Conservation (phyloP, 805 yeast species). For the Myxozyma monticola region DNA sequence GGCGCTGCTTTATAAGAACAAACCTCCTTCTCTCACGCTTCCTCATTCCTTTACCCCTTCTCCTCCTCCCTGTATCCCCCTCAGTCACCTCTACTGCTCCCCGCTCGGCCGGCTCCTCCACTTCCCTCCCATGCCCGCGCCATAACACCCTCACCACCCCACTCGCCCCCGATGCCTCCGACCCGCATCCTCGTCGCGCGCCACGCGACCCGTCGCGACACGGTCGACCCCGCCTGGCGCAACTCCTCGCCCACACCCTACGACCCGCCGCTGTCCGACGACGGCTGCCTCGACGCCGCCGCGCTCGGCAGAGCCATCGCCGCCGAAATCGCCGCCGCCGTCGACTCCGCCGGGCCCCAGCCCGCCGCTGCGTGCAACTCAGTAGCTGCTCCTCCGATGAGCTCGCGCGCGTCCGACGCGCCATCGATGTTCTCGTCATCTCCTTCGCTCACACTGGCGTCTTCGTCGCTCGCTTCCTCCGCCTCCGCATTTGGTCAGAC, state of each 20-base stretch:
- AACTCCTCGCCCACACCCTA: constrained; percentile 40
- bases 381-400: not conserved
- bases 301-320: constrained; percentile 33
- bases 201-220: constrained; percentile 41
- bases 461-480: constrained; percentile 2
- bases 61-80: too few relatives aligned
- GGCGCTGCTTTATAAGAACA: too few relatives aligned
- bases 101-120: too few relatives aligned
- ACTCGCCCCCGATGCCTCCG: constrained; percentile 21
- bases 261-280: constrained; percentile 41
- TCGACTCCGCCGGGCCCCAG: constrained; percentile 13
- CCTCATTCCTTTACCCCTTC: too few relatives aligned
- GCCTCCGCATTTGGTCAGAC: not conserved
- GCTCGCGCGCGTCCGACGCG: constrained; percentile 3
- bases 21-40: too few relatives aligned
- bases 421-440: constrained; percentile 5
- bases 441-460: not conserved
- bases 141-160: too few relatives aligned
- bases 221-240: constrained; percentile 38
- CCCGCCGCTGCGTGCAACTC: not conserved
- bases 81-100: too few relatives aligned
- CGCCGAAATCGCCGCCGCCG: constrained; percentile 18
- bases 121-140: too few relatives aligned
- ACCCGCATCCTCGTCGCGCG: constrained; percentile 36
- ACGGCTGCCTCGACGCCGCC: constrained; percentile 36